Evolutionary conservation across 2,329 filamentous ascomycete genomes (phyloP).

Genomic region (Alternaria atra): DNA sequence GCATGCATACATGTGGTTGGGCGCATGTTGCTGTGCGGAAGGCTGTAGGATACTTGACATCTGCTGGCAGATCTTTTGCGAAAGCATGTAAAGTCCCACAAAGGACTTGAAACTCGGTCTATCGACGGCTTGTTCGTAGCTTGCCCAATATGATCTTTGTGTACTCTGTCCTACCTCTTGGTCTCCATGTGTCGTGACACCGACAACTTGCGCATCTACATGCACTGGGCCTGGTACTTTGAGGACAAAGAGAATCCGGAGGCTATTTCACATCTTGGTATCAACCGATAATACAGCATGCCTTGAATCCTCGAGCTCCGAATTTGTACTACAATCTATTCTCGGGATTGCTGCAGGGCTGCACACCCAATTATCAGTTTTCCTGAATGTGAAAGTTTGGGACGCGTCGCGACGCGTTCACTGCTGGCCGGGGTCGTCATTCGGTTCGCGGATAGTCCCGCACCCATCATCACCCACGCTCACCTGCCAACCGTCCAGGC

Average conservation of each 20-base stretch:
- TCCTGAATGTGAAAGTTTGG: not conserved
- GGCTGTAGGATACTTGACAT: not conserved
- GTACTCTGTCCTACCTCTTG: not conserved
- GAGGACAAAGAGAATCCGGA: not conserved
- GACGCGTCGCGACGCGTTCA: conserved; percentile 4
- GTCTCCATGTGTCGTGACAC: not conserved
- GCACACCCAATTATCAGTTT: not conserved
- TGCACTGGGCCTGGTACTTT: not conserved
- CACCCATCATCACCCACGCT: conserved; percentile 9
- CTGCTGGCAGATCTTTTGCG: not conserved
- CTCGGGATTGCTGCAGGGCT: not conserved
- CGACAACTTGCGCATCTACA: not conserved
- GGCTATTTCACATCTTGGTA: not conserved
- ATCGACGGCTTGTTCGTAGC: not conserved
- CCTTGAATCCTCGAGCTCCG: not conserved
- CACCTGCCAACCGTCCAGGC: not conserved
- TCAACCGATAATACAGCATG: not conserved
- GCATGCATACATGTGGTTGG: not conserved
- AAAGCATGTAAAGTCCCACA: not conserved
- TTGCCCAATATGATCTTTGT: not conserved
- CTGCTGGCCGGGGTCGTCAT: not conserved
- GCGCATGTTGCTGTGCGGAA: not conserved
- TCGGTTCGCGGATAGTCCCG: conserved; percentile 1
- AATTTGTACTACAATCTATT: not conserved
- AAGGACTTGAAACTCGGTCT: not conserved